These are phyloP conservation scores for Dendrocalamus latiflorus DNA, from an alignment of 202 grass and related monocot genomes.

Conservation along the genomic window DNA sequence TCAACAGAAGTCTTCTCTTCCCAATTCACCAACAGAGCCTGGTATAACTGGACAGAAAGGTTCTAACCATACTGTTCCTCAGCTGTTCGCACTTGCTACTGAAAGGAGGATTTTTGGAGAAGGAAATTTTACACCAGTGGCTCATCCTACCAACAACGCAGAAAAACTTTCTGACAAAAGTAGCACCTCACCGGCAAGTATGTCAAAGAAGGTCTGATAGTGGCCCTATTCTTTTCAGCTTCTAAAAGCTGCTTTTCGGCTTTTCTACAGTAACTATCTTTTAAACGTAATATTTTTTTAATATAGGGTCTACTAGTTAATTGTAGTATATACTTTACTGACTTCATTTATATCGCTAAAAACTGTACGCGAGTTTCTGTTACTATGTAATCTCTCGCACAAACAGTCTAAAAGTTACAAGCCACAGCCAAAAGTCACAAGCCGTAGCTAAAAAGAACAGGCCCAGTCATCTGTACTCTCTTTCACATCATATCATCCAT, in stretches of 20 bases:
- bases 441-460: too few species aligned
- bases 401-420: too few species aligned
- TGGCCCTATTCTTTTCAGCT: too few species aligned
- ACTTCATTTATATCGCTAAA: too few species aligned
- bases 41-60: slow-evolving; percentile 32
- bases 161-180: slow-evolving; percentile 40
- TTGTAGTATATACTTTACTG: too few species aligned
- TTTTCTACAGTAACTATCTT: too few species aligned
- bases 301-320: too few species aligned
- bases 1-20: slow-evolving; percentile 32
- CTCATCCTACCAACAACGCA: slow-evolving; percentile 31
- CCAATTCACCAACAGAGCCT: slow-evolving; percentile 43
- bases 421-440: too few species aligned
- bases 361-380: too few species aligned
- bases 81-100: slow-evolving; percentile 44
- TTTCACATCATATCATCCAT: slow-evolving; percentile 5
- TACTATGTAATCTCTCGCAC: too few species aligned
- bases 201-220: slow-evolving; percentile 44
- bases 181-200: slow-evolving; percentile 33
- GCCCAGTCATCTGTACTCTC: not conserved
- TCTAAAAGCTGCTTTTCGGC: too few species aligned
- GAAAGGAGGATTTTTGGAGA: slow-evolving; percentile 49
- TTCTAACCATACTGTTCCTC: slow-evolving; percentile 39
- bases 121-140: slow-evolving; percentile 32
- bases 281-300: too few species aligned